Evolutionary conservation across 495 filamentous ascomycete species (phyloP), one percentile per base, ranked within the genome.

Genomic region (Umbilicaria muhlenbergii): DNA sequence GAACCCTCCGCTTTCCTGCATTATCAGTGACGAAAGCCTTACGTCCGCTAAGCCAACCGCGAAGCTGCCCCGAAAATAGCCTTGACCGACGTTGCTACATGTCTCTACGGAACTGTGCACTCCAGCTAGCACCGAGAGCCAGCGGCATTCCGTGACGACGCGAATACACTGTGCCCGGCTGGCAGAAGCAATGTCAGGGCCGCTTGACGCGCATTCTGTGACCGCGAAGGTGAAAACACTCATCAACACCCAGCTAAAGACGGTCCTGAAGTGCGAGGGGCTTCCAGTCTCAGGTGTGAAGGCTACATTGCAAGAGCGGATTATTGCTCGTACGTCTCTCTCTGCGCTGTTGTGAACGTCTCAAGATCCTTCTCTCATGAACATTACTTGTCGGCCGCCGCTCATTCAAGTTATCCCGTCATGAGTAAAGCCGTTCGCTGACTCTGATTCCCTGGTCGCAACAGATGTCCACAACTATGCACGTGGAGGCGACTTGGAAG

Each of bases 281-380:
- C 68, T 89, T 14, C 65, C 69, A 32, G 77, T 83, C 34, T 81
- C 75, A 21, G 91, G 91, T 8, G 75, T 85, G 46, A 98, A 98
- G 63, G 68, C 74, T 21, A 69, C 79, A 15, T 63, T 96, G 35
- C 86, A 93, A 58, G 59, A 61, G 19, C 79, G 88, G 46, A 78
- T 95, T 38, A 75, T 79, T 47, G 56, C 72, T 21, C 73, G 91
- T 95, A 66, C 58, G 83, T 76, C 43, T 38, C 44, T 46, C 46
- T 51, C 28, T 36, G 35, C 47, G 36, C 40, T 44, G n/a, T 51
- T 39, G 41, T 41, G 34, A 36, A 18, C 18, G 40, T 52, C 35
- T 43, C 51, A 49, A 41, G 39, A 53, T 59, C 45, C 24, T 28
- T 28, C 24, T 28, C 5, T 10, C 24, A 6, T 28, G 4, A 10